These are phyloP conservation scores for Protomyces gravidus DNA, from an alignment of 1,139 yeast species.

Conservation along the genomic window DNA sequence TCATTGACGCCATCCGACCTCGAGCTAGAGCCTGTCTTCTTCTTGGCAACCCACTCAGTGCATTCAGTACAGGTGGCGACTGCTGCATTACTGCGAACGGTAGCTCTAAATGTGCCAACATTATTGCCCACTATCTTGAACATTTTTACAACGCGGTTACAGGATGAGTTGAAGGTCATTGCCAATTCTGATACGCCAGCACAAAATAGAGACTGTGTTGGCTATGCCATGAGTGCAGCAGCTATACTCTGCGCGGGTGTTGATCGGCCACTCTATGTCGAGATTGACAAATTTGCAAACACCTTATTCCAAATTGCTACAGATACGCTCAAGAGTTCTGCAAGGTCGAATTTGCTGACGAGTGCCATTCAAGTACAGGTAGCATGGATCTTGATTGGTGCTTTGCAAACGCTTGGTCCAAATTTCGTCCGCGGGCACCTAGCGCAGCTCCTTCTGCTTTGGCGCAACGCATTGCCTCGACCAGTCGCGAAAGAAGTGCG, in stretches of 20 bases:
- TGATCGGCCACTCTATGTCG: slow-evolving; percentile 39
- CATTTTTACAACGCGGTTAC: slow-evolving; percentile 36
- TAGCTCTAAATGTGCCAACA: slow-evolving; percentile 36
- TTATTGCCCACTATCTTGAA: slow-evolving; percentile 37
- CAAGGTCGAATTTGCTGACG: slow-evolving; percentile 12
- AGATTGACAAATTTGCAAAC: slow-evolving; percentile 40
- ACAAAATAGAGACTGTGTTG: slow-evolving; percentile 36
- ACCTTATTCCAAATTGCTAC: slow-evolving; percentile 40
- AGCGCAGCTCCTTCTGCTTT: slow-evolving; percentile 68
- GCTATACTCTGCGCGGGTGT: slow-evolving; percentile 38
- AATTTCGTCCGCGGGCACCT: slow-evolving; percentile 64
- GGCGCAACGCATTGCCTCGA: slow-evolving; percentile 72
- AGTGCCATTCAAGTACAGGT: slow-evolving; percentile 29
- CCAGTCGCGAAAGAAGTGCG: slow-evolving; percentile 40
- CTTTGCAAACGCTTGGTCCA: slow-evolving; percentile 68
- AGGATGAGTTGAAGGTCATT: slow-evolving; percentile 37
- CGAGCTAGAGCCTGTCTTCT: slow-evolving; percentile 30
- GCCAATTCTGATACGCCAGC: slow-evolving; percentile 31
- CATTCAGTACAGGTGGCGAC: slow-evolving; percentile 35
- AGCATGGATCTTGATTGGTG: slow-evolving; percentile 70
- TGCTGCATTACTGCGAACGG: slow-evolving; percentile 30
- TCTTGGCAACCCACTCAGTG: slow-evolving; percentile 35
- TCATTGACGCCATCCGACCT: slow-evolving; percentile 37
- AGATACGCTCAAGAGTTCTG: slow-evolving; percentile 20
- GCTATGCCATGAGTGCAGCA: slow-evolving; percentile 38